Base-by-base conservation (phyloP, 495 filamentous ascomycete species). In the Penicillium canariense region DNA sequence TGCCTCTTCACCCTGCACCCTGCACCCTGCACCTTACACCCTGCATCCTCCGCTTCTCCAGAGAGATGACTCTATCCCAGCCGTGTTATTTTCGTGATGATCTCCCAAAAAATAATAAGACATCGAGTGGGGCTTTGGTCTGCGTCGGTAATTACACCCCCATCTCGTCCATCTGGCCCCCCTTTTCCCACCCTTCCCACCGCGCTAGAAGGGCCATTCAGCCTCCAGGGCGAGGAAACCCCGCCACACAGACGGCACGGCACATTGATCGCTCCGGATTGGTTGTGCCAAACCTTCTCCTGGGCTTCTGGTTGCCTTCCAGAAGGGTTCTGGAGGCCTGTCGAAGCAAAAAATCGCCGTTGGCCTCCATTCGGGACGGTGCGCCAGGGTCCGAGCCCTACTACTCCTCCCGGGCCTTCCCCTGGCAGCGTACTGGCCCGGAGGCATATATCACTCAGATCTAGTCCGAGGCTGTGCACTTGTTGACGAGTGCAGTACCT, bases 241-340 rank as follows among this genome's bases (percentile, higher is more conserved):
- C 23, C 22, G 23, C 42, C 42, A 25, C 42, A 15, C 25, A 58
- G 54, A 59, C 65, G 66, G 60, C 47, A 55, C 57, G 26, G 50
- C 39, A 32, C 25, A 54, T 30, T n/a, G 44, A 54, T 58, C 49
- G 39, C 58, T 47, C 51, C 35, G 35, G 61, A 62, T 58, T 65
- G 66, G 58, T 47, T 60, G 59, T 52, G 69, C 71, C 66, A 74
- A 70, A 60, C 60, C 61, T 70, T 69, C 69, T 61, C 61, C 48
- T 62, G 61, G 63, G 55, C 71, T 74, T 74, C 71, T 69, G 62
- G 71, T 63, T 66, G 66, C 56, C 48, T 48, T 49, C 66, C 61
- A 72, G 71, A 74, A 74, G 69, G 61, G 56, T 54, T 64, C 60
- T 56, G 64, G 68, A 68, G 58, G 52, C 32, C 32, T 26, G 48